phyloP scores from a whole-genome alignment of 1,139 yeast species.

The Suhomyces bribrorum region DNA sequence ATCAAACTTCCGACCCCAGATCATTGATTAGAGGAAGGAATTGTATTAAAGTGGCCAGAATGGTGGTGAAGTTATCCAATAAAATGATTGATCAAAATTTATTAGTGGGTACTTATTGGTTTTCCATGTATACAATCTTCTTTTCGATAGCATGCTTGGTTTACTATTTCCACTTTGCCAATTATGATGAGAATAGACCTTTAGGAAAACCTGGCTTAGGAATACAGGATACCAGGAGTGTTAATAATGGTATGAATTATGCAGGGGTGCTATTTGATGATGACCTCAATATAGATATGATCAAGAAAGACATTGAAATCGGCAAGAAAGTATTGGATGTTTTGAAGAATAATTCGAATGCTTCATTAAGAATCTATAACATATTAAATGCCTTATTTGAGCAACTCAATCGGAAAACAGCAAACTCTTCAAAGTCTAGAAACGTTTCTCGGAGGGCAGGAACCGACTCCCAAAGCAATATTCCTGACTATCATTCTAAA shows the following conservation, averaged over 20 bases:
- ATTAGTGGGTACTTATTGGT: slow-evolving; percentile 90
- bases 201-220: not conserved
- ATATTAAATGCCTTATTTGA: slow-evolving; percentile 80
- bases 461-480: not conserved
- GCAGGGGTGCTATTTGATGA: slow-evolving; percentile 57
- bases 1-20: slow-evolving; percentile 41
- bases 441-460: slow-evolving; percentile 1
- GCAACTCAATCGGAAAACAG: slow-evolving; percentile 71
- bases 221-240: not conserved
- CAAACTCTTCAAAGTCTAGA: slow-evolving; percentile 33
- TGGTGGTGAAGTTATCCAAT: slow-evolving; percentile 80
- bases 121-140: slow-evolving; percentile 87
- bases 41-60: slow-evolving; percentile 82
- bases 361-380: slow-evolving; percentile 79
- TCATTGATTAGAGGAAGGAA: slow-evolving; percentile 72
- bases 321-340: slow-evolving; percentile 75
- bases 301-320: slow-evolving; percentile 74
- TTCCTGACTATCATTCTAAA: slow-evolving; percentile 12
- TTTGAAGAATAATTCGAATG: slow-evolving; percentile 71
- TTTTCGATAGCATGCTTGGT: slow-evolving; percentile 87
- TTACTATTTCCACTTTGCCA: slow-evolving; percentile 77
- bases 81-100: slow-evolving; percentile 76
- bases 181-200: slow-evolving; percentile 31
- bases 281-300: slow-evolving; percentile 64
- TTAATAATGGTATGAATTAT: slow-evolving; percentile 35